Conservation (phyloP, 73 alveolate species). For the Durusdinium trenchii region DNA sequence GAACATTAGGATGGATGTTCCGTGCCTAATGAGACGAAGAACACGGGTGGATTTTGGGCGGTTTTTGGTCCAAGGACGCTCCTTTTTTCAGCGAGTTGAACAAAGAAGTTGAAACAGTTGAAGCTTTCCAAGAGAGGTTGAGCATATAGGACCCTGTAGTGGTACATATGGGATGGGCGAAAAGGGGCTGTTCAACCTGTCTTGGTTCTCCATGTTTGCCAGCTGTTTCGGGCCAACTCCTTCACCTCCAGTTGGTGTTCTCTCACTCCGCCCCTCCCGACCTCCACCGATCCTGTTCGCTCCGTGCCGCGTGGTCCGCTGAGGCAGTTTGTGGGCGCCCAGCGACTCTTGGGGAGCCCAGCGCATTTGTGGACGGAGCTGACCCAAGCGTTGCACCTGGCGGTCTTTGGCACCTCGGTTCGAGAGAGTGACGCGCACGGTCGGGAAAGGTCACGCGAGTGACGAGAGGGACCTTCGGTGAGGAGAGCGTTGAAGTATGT, state of each 20-base stretch:
- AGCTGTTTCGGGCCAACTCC: too few relatives aligned
- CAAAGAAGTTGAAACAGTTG: not conserved
- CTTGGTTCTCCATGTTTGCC: not conserved
- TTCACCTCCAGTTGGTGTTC: too few relatives aligned
- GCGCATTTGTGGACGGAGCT: conserved; percentile 84
- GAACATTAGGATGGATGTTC: too few relatives aligned
- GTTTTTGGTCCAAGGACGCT: not conserved
- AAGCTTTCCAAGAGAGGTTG: not conserved
- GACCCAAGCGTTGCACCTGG: conserved; percentile 78
- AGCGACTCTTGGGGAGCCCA: conserved; percentile 86
- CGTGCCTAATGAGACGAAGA: too few relatives aligned
- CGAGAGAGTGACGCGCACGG: not conserved
- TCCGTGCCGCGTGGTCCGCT: not conserved
- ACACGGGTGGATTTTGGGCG: not conserved
- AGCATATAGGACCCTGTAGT: too few relatives aligned
- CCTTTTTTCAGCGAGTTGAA: not conserved
- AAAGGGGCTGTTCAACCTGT: too few relatives aligned
- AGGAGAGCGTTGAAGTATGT: too few relatives aligned
- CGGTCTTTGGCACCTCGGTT: conserved; percentile 41
- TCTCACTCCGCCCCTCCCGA: too few relatives aligned
- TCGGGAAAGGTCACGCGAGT: not conserved
- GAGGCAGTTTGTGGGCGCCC: conserved; percentile 84
- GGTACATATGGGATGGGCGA: too few relatives aligned
- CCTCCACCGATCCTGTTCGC: too few relatives aligned
- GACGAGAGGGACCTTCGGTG: too few relatives aligned